Evolutionary conservation across 768 basidiomycete species (phyloP).

Genomic region (Phaffia australis): DNA sequence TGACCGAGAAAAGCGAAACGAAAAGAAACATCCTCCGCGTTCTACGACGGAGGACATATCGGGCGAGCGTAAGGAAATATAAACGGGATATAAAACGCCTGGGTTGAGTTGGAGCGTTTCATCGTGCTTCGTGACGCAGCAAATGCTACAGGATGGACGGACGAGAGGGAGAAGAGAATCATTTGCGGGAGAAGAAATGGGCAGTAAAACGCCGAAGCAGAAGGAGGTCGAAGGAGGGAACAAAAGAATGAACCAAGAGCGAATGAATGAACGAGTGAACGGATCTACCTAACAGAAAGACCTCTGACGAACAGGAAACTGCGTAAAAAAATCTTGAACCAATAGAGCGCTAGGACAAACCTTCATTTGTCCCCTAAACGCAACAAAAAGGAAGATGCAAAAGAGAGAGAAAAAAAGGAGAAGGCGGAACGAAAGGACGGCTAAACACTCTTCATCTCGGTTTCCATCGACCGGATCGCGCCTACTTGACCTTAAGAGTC

Average conservation of each 20-base stretch:
- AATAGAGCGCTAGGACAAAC: slow-evolving; percentile 7
- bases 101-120: too few relatives aligned
- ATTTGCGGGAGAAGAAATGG: not conserved
- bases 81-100: too few relatives aligned
- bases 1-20: too few relatives aligned
- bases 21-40: too few relatives aligned
- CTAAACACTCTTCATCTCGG: not conserved
- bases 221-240: not conserved
- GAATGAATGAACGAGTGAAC: not conserved
- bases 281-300: slow-evolving; percentile 1
- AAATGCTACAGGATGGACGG: too few relatives aligned
- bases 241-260: not conserved
- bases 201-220: not conserved
- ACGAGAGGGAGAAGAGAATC: too few relatives aligned
- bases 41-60: too few relatives aligned
- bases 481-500: too few relatives aligned
- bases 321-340: not conserved
- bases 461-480: not conserved
- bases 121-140: too few relatives aligned
- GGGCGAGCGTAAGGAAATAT: too few relatives aligned
- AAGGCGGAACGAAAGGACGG: not conserved
- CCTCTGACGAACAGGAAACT: not conserved
- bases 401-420: not conserved
- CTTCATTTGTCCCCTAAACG: not conserved
- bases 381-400: not conserved